A percentile compares a stretch with the other conserved stretches of the same genome.
Conservation (phyloP, 441 rosid genomes). For the Erodium moschatum region DNA sequence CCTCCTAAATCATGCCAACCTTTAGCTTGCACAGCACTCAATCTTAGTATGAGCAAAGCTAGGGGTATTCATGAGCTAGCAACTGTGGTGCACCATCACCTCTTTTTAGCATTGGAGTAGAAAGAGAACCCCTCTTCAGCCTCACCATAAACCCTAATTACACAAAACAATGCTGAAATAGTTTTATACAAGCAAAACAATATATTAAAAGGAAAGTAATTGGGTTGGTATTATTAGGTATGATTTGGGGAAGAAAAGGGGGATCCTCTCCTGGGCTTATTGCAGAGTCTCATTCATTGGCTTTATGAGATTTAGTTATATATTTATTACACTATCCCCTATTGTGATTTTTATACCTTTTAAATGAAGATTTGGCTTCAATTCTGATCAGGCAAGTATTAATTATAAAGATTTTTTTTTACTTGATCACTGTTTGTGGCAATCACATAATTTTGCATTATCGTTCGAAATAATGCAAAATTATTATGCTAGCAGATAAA, state of each 20-base stretch:
- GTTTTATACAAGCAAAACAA: not conserved
- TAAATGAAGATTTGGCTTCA: not conserved
- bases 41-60: not conserved
- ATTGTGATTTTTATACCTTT: not conserved
- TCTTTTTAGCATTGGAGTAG: not conserved
- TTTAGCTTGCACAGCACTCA: not conserved
- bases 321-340: not conserved
- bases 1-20: not conserved
- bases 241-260: not conserved
- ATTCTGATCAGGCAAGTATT: not conserved
- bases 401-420: not conserved
- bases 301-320: not conserved
- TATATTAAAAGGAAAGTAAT: not conserved
- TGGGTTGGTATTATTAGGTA: too few relatives aligned
- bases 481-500: too few relatives aligned
- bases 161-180: not conserved
- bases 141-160: not conserved
- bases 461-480: too few relatives aligned
- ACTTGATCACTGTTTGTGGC: too few relatives aligned
- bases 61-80: conserved; percentile 2
- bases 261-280: not conserved
- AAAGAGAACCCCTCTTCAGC: not conserved
- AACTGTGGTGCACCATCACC: not conserved
- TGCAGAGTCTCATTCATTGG: not conserved
- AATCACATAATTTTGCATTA: too few relatives aligned